These are phyloP conservation scores for Dissophora globulifera DNA, from an alignment of 192 early-diverging fungal genomes.

Conservation along the genomic window DNA sequence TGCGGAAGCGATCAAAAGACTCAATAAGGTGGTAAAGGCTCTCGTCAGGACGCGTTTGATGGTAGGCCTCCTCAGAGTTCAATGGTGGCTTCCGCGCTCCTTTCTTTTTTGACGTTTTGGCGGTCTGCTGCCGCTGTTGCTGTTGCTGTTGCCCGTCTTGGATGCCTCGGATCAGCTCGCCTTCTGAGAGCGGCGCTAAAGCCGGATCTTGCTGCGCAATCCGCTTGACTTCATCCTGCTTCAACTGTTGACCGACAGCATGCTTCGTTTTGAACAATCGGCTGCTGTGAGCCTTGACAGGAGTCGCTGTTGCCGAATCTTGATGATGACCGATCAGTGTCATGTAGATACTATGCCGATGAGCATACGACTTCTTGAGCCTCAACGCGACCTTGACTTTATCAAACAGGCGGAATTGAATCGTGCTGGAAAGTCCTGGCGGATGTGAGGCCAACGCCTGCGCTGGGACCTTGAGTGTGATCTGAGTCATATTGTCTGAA, in stretches of 20 bases:
- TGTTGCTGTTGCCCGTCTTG: conserved; percentile 20
- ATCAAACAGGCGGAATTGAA: conserved; percentile 71
- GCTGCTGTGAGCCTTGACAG: neutral
- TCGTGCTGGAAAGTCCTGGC: conserved; percentile 24
- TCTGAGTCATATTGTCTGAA: conserved; percentile 60
- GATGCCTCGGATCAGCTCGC: conserved; percentile 37
- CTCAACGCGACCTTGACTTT: conserved; percentile 68
- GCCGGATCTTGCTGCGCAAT: conserved; percentile 33
- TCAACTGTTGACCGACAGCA: neutral
- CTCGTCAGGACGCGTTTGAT: conserved; percentile 34
- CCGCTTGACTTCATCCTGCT: conserved; percentile 29
- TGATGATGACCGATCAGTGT: conserved; percentile 64
- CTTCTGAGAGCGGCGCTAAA: conserved; percentile 15
- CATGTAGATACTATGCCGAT: conserved; percentile 74
- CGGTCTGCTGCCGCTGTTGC: conserved; percentile 10
- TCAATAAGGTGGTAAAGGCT: conserved; percentile 42
- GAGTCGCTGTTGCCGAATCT: neutral
- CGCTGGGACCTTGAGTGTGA: conserved; percentile 51
- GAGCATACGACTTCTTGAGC: conserved; percentile 67
- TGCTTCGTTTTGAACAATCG: conserved; percentile 29
- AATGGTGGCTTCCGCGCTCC: conserved; percentile 4
- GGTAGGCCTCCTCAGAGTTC: conserved; percentile 17
- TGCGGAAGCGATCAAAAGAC: conserved; percentile 44
- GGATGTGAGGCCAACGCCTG: conserved; percentile 45
- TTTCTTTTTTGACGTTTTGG: conserved; percentile 12